These are phyloP conservation scores for Colletotrichum lupini DNA, from an alignment of 2,329 filamentous ascomycete species.

Conservation along the genomic window DNA sequence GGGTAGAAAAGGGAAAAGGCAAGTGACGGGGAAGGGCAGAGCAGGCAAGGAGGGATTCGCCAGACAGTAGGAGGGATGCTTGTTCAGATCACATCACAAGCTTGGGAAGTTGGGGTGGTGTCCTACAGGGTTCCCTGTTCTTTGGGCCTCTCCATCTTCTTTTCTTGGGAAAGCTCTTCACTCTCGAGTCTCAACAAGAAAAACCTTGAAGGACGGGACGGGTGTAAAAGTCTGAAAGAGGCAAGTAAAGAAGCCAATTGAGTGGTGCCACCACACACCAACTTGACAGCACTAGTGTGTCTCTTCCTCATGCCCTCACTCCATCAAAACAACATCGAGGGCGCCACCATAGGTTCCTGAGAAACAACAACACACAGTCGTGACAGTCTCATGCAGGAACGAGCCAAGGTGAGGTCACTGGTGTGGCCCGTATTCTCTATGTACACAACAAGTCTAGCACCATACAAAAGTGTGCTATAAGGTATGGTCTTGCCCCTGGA, in stretches of 20 bases:
- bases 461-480: background rate
- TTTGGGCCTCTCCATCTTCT: conserved; percentile 5
- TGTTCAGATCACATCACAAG: conserved; percentile 5
- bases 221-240: conserved; percentile 12
- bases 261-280: conserved; percentile 9
- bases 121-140: conserved; percentile 1
- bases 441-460: background rate
- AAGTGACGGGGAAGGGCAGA: background rate
- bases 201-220: background rate
- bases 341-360: background rate
- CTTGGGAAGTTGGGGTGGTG: background rate
- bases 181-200: background rate
- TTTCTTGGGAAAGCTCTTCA: background rate
- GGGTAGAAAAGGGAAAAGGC: conserved; percentile 3
- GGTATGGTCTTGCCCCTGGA: background rate
- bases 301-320: background rate
- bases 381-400: conserved; percentile 4
- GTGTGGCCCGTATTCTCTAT: conserved; percentile 14
- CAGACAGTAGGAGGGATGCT: conserved; percentile 2
- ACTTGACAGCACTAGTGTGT: conserved; percentile 1
- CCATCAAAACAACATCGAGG: background rate
- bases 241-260: conserved; percentile 4
- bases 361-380: background rate
- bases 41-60: background rate
- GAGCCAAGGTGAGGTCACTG: background rate